phyloP scores from a whole-genome alignment of 441 rosid genomes.

The Pelargonium citronellum region DNA sequence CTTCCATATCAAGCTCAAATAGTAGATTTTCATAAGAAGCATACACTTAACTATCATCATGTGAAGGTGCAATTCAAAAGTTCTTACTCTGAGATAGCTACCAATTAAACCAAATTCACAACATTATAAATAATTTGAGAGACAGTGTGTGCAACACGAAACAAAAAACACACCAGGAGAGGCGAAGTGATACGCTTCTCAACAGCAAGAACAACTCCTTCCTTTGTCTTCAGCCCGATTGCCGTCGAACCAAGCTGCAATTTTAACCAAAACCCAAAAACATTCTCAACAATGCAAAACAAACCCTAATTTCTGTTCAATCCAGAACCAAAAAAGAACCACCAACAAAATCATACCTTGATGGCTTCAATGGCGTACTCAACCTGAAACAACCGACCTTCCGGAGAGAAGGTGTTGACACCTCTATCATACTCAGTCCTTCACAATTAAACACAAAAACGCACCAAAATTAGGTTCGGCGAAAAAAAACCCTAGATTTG shows the following conservation, averaged over 20 bases:
- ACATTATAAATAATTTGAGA: too few relatives aligned
- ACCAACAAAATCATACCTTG: conserved; percentile 44
- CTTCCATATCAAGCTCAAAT: neutral
- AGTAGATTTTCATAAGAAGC: too few relatives aligned
- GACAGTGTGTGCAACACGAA: neutral
- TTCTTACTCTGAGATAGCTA: too few relatives aligned
- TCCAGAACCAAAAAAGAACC: neutral
- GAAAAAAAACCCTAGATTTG: neutral
- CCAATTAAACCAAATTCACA: too few relatives aligned
- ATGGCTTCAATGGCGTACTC: conserved; percentile 98
- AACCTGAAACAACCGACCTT: conserved; percentile 94
- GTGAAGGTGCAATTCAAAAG: too few relatives aligned
- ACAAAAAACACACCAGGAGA: conserved; percentile 47
- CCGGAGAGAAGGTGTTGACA: conserved; percentile 96
- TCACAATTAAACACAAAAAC: conserved; percentile 7
- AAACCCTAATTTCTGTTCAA: neutral
- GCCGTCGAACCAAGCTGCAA: conserved; percentile 94
- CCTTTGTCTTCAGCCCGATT: conserved; percentile 86
- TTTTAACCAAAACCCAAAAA: conserved; percentile 10
- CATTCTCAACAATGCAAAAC: neutral
- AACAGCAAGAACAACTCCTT: conserved; percentile 95
- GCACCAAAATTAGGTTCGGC: neutral
- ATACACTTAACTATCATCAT: too few relatives aligned
- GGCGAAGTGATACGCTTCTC: conserved; percentile 98
- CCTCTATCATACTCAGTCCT: conserved; percentile 99